phyloP scores from a whole-genome alignment of 1,139 yeast genomes.

The Insectozyma bohioensis region DNA sequence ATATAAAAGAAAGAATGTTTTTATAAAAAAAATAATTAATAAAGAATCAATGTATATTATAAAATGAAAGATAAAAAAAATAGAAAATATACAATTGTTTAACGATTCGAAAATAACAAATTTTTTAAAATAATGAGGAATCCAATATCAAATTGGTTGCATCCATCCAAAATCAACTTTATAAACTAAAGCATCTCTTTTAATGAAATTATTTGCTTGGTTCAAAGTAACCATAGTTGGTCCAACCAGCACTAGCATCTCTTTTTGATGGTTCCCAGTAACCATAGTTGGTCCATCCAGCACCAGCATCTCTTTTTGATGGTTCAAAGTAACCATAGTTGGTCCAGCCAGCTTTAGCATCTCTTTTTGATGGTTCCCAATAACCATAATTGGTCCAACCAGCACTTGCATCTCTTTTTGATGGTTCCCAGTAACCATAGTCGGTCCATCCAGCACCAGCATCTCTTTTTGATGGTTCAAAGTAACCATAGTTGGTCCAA shows the following conservation, averaged over 20 bases:
- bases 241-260: slow-evolving; percentile 9
- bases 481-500: slow-evolving; percentile 11
- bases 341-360: slow-evolving; percentile 10
- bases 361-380: slow-evolving; percentile 11
- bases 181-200: slow-evolving; percentile 7
- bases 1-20: too few relatives aligned
- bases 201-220: slow-evolving; percentile 8
- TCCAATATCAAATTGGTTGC: too few relatives aligned
- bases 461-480: slow-evolving; percentile 11
- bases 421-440: slow-evolving; percentile 8
- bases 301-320: slow-evolving; percentile 11
- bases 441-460: too few relatives aligned
- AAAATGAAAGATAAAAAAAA: too few relatives aligned
- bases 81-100: too few relatives aligned
- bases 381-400: slow-evolving; percentile 7
- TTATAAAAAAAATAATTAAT: too few relatives aligned
- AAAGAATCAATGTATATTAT: too few relatives aligned
- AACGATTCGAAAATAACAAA: too few relatives aligned
- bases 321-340: slow-evolving; percentile 7
- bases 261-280: slow-evolving; percentile 14
- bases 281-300: slow-evolving; percentile 12
- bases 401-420: slow-evolving; percentile 10
- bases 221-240: slow-evolving; percentile 8
- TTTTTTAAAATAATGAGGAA: too few relatives aligned
- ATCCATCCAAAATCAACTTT: slow-evolving; percentile 2